Conservation (phyloP, 2,329 filamentous ascomycete genomes). For the Pyricularia pennisetigena region DNA sequence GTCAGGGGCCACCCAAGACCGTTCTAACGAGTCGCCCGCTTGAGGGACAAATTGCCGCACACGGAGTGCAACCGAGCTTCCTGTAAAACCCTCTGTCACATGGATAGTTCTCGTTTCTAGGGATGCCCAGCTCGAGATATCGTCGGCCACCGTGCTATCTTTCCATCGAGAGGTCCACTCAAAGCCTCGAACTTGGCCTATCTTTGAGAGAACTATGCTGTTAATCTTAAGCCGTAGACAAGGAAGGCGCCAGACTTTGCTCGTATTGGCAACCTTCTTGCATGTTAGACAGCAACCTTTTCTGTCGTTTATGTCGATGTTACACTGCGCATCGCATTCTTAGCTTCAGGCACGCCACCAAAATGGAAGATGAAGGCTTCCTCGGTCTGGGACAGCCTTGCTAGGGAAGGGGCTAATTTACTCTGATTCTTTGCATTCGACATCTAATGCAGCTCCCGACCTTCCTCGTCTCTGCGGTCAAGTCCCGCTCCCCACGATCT, state of each 20-base stretch:
- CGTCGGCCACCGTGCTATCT: conserved; percentile 38
- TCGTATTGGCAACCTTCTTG: conserved; percentile 35
- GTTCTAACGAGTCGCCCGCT: conserved; percentile 41
- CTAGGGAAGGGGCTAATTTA: conserved; percentile 23
- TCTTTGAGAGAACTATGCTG: conserved; percentile 47
- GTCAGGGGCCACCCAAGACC: conserved; percentile 37
- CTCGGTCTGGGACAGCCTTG: conserved; percentile 28
- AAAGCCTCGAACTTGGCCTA: conserved; percentile 45
- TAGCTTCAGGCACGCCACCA: background rate
- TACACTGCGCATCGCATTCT: conserved; percentile 33
- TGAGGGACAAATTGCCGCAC: conserved; percentile 47
- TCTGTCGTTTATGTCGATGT: conserved; percentile 36
- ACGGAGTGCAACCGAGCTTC: conserved; percentile 32
- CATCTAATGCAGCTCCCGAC: conserved; percentile 51
- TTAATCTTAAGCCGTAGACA: conserved; percentile 53
- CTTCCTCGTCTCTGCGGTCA: conserved; percentile 46
- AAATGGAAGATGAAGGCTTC: conserved; percentile 34
- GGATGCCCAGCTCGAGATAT: conserved; percentile 47
- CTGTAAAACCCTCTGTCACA: conserved; percentile 45
- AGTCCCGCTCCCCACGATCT: conserved; percentile 36
- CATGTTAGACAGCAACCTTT: conserved; percentile 42
- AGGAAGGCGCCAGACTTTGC: conserved; percentile 42
- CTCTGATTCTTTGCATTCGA: conserved; percentile 51
- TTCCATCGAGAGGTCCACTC: conserved; percentile 52
- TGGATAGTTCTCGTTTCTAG: conserved; percentile 36